Conservation (phyloP, 225 moss, liverwort and hornwort genomes). For the Physcomitrellopsis africana region DNA sequence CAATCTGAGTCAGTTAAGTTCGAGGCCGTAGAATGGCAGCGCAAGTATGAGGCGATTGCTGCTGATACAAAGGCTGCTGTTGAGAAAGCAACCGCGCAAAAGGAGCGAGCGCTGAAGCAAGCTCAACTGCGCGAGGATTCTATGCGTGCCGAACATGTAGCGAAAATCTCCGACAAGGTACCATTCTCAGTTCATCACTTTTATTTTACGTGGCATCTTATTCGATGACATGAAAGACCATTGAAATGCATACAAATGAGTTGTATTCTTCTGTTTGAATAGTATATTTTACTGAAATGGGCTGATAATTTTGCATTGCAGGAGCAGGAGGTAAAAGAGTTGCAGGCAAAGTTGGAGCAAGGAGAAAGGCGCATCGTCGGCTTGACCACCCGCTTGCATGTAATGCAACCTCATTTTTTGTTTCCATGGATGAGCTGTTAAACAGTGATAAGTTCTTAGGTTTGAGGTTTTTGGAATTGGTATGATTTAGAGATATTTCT, state of each 20-base stretch:
- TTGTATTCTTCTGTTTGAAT: background rate
- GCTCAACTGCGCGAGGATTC: slow-evolving; percentile 81
- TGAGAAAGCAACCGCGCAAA: slow-evolving; percentile 68
- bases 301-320: slow-evolving; percentile 21
- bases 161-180: slow-evolving; percentile 74
- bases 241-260: background rate
- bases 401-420: slow-evolving; percentile 21
- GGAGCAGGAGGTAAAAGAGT: slow-evolving; percentile 66
- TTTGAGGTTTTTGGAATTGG: background rate
- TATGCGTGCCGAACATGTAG: slow-evolving; percentile 70
- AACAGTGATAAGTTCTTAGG: background rate
- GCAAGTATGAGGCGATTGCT: slow-evolving; percentile 68
- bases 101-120: slow-evolving; percentile 75
- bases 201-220: background rate
- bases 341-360: slow-evolving; percentile 60
- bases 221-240: background rate
- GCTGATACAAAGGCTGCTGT: slow-evolving; percentile 66
- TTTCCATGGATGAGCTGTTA: background rate
- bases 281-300: background rate
- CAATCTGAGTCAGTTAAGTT: slow-evolving; percentile 83
- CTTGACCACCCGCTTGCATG: slow-evolving; percentile 61
- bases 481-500: background rate
- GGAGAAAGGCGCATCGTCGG: slow-evolving; percentile 60
- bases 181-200: background rate
- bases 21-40: slow-evolving; percentile 86